phyloP scores from a whole-genome alignment of 768 basidiomycete species.

The Mycena albidolilacea region DNA sequence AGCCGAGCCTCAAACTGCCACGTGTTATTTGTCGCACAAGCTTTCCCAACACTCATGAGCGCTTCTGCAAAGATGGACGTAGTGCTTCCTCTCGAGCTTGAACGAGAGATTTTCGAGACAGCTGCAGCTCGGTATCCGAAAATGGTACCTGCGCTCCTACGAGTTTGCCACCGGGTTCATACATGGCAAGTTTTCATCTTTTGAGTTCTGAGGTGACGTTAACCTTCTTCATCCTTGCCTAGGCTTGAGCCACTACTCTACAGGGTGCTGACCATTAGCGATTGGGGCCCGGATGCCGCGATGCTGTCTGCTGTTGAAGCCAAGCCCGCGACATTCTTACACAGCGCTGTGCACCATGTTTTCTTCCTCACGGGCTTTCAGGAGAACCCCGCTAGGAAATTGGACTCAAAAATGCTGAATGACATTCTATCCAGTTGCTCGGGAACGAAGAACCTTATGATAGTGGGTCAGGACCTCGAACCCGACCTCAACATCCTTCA shows the following conservation, averaged over 20 bases:
- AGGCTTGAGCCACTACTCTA: slow-evolving; percentile 9
- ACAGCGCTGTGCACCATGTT: slow-evolving; percentile 4
- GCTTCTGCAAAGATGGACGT: not conserved
- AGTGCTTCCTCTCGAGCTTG: not conserved
- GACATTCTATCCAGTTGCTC: not conserved
- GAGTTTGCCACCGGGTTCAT: slow-evolving; percentile 6
- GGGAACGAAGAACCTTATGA: not conserved
- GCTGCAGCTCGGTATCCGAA: not conserved
- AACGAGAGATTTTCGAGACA: slow-evolving; percentile 5
- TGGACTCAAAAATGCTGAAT: not conserved
- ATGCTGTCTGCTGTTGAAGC: not conserved
- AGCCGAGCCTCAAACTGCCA: too few species aligned
- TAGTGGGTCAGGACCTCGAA: not conserved
- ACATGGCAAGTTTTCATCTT: not conserved
- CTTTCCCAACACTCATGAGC: not conserved
- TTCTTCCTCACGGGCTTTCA: not conserved
- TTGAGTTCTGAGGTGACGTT: not conserved
- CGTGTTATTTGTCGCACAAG: too few species aligned
- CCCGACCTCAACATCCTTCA: not conserved
- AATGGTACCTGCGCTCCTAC: not conserved
- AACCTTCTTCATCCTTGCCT: not conserved
- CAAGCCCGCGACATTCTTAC: not conserved
- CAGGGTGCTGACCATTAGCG: not conserved
- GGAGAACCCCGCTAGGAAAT: not conserved
- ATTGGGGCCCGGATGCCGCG: not conserved